Conservation (phyloP, 352 stramenopile species). For the Globisporangium parvum region DNA sequence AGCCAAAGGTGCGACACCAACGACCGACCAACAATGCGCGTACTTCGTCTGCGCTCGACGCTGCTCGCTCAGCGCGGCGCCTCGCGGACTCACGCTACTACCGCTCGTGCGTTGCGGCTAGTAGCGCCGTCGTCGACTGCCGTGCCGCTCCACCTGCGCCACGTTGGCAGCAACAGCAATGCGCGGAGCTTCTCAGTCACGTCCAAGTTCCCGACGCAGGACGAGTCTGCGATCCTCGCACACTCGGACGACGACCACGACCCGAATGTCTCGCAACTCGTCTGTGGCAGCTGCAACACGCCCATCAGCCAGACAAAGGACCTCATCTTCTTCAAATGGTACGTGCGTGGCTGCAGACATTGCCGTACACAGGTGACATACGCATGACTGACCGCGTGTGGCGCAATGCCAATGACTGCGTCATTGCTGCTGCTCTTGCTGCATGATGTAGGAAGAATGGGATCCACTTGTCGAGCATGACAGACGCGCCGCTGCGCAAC, state of each 20-base stretch:
- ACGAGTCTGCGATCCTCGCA: constrained; percentile 40
- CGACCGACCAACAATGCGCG: constrained; percentile 10
- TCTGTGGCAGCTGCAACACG: constrained; percentile 66
- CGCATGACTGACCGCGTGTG: too few relatives aligned
- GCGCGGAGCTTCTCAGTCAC: constrained; percentile 11
- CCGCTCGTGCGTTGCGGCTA: neutral
- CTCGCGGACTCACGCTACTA: neutral
- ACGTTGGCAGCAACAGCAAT: neutral
- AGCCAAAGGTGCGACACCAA: neutral
- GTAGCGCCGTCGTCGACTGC: neutral
- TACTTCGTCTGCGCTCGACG: constrained; percentile 5
- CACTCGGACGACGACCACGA: constrained; percentile 25
- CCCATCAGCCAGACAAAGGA: constrained; percentile 54
- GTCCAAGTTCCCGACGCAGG: constrained; percentile 49
- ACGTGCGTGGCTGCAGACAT: neutral
- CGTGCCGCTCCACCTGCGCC: constrained; percentile 2
- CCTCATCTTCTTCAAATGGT: constrained; percentile 79
- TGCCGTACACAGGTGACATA: too few relatives aligned
- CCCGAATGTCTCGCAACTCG: constrained; percentile 39
- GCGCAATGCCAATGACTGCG: neutral
- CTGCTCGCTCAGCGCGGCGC: constrained; percentile 1
- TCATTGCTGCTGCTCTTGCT: neutral
- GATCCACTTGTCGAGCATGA: constrained; percentile 67
- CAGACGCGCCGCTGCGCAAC: constrained; percentile 53
- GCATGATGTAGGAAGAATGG: constrained; percentile 35